Evolutionary conservation across 73 alveolate species (phyloP).

Genomic region (Paramecium caudatum): DNA sequence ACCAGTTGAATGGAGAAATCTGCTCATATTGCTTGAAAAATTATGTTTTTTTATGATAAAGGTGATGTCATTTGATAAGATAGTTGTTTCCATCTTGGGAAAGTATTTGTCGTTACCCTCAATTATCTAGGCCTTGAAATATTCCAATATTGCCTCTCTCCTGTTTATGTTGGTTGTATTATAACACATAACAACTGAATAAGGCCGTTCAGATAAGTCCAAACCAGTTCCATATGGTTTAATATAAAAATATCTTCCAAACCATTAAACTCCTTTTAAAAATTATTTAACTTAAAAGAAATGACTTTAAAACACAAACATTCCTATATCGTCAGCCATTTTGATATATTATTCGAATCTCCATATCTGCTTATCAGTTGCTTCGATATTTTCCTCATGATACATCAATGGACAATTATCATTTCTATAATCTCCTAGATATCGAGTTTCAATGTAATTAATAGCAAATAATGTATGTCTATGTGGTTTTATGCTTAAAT

Average conservation of each 20-base stretch:
- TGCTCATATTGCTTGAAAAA: conserved; percentile 46
- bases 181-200: not conserved
- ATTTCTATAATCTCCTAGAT: conserved; percentile 56
- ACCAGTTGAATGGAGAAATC: conserved; percentile 20
- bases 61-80: conserved; percentile 7
- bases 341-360: not conserved
- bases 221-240: conserved; percentile 58
- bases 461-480: conserved; percentile 57
- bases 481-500: conserved; percentile 33
- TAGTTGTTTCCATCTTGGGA: not conserved
- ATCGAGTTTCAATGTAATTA: conserved; percentile 64
- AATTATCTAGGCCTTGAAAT: conserved; percentile 16
- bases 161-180: not conserved
- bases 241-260: conserved; percentile 54
- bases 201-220: conserved; percentile 36
- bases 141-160: conserved; percentile 25
- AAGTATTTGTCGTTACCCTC: not conserved
- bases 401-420: conserved; percentile 41
- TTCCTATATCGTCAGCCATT: conserved; percentile 9
- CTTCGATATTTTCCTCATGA: conserved; percentile 9
- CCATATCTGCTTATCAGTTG: conserved; percentile 32
- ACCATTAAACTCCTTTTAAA: conserved; percentile 59
- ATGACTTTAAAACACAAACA: conserved; percentile 16
- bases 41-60: conserved; percentile 5
- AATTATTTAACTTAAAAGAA: conserved; percentile 51